Evolutionary conservation across 768 basidiomycete genomes (phyloP).

Genomic region (Multifurca ochricompacta): DNA sequence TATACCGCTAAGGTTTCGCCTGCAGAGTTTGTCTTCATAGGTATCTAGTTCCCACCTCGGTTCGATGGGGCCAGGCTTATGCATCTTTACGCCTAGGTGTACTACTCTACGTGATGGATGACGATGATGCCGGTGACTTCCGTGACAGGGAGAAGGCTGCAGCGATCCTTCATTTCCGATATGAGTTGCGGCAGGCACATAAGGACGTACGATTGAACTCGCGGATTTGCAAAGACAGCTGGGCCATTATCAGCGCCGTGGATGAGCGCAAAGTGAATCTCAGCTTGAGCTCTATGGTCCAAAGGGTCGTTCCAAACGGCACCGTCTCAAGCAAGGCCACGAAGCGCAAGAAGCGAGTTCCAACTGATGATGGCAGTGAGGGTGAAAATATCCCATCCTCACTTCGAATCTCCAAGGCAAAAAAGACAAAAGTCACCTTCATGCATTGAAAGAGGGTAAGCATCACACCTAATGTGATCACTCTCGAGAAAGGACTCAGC

Average conservation of each 20-base stretch:
- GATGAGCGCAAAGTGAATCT: slow-evolving; percentile 25
- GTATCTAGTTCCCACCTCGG: slow-evolving; percentile 32
- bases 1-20: slow-evolving; percentile 60
- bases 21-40: slow-evolving; percentile 74
- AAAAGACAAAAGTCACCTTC: background rate
- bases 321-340: slow-evolving; percentile 20
- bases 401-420: background rate
- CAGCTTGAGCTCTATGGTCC: slow-evolving; percentile 7
- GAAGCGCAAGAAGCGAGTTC: slow-evolving; percentile 29
- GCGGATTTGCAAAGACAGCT: slow-evolving; percentile 46
- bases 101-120: slow-evolving; percentile 48
- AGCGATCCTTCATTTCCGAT: slow-evolving; percentile 51
- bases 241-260: slow-evolving; percentile 43
- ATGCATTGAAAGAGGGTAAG: background rate
- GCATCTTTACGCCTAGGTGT: slow-evolving; percentile 43
- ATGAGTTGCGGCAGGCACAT: slow-evolving; percentile 45
- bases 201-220: slow-evolving; percentile 60
- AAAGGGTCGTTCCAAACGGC: background rate
- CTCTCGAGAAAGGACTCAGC: background rate
- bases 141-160: slow-evolving; percentile 41
- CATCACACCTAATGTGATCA: background rate
- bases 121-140: slow-evolving; percentile 23
- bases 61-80: background rate
- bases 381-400: background rate
- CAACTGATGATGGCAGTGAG: slow-evolving; percentile 26